Evolutionary conservation across 768 basidiomycete species (phyloP), one percentile per base, ranked within the genome.

Genomic region (Melanogaster broomeanus): DNA sequence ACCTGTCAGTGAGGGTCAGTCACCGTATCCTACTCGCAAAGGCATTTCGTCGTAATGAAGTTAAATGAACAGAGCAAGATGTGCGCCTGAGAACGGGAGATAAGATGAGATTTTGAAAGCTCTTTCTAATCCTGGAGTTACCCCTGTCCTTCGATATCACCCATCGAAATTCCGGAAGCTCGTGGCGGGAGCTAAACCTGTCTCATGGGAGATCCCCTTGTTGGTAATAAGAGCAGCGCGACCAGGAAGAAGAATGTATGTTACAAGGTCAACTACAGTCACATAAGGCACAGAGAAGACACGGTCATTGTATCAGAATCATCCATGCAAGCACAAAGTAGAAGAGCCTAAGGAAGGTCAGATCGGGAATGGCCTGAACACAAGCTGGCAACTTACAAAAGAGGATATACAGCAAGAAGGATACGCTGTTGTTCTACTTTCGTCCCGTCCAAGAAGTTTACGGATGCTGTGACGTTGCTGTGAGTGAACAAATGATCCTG

Each of bases 311-410:
- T 58, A 96, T 95, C 61, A 96, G 76, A 59, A 96, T 95, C 93
- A 96, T 96, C 93, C 93, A 96, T 3, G 93, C 91, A 35, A 97
- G 74, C 59, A 96, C 85, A 71, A 95, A 95, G 66, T 95, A 97
- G 69, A 97, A 96, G 28, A 97, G 74, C 39, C 91, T 92, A 58
- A 1, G 39, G 37, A 21, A 34, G 46, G 31, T 62, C 48, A 46
- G 34, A n/a, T 34, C 33, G 27, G 28, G 40, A 5, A 16, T 12
- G 31, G 13, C 31, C 33, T 25, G 53, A 44, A 37, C 48, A 25
- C 31, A 39, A 42, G 9, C 24, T 39, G 34, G 30, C 38, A 21
- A 76, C 90, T 73, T 57, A 92, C 91, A 94, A 74, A 35, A 97
- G 77, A n/a, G 96, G 96, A 72, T 97, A 98, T 63, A 98, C 94